A percentile compares a stretch with the other conserved stretches of the same genome.
Evolutionary conservation across 192 early-diverging fungal genomes (phyloP).

Genomic region (Podila epicladia): DNA sequence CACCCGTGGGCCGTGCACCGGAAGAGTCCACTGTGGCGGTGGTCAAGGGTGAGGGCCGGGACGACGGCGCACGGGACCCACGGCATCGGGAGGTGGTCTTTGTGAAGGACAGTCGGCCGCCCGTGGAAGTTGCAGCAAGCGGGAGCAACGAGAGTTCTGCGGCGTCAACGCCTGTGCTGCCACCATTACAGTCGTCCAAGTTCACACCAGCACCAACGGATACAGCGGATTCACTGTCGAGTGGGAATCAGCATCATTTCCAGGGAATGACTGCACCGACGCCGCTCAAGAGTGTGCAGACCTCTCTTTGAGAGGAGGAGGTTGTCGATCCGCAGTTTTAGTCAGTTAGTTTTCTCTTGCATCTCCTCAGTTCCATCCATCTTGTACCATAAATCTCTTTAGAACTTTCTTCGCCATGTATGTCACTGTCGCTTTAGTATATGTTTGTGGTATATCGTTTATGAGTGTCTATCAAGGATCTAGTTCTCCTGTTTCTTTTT

Average conservation of each 20-base stretch:
- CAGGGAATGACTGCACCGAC: too few species aligned
- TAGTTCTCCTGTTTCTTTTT: background rate
- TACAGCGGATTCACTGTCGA: too few species aligned
- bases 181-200: too few species aligned
- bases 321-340: too few species aligned
- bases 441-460: background rate
- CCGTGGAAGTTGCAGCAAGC: background rate
- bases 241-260: too few species aligned
- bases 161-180: background rate
- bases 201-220: too few species aligned
- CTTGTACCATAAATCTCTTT: too few species aligned
- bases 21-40: constrained; percentile 35
- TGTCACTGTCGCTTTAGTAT: background rate
- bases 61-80: constrained; percentile 36
- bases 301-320: too few species aligned
- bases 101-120: constrained; percentile 24
- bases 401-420: too few species aligned
- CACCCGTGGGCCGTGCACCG: constrained; percentile 15
- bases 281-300: too few species aligned
- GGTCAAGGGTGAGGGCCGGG: constrained; percentile 36
- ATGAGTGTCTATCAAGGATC: background rate
- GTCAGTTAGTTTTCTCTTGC: too few species aligned
- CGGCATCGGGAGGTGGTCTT: constrained; percentile 43
- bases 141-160: background rate
- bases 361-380: too few species aligned